These are phyloP conservation scores for Lanmaoa pseudosensibilis DNA, from an alignment of 768 basidiomycete species.

Conservation along the genomic window DNA sequence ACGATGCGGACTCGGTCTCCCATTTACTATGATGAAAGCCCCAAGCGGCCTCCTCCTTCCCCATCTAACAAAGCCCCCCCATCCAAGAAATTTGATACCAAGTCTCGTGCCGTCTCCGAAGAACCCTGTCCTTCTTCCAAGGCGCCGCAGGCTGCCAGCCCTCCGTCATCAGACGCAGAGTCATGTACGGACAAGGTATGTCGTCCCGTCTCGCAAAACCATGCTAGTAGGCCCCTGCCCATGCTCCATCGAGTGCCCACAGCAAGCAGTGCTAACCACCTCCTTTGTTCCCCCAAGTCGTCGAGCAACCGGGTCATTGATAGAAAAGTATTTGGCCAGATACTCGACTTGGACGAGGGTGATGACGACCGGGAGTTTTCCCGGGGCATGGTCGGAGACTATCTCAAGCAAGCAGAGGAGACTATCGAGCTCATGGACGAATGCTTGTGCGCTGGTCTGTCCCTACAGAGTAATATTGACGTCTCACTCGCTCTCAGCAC, in stretches of 20 bases:
- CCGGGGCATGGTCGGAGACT: conserved; percentile 72
- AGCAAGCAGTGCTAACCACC: conserved; percentile 9
- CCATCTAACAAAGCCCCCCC: conserved; percentile 34
- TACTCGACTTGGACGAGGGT: conserved; percentile 92
- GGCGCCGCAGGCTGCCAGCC: neutral
- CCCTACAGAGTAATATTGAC: conserved; percentile 11
- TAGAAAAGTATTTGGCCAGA: conserved; percentile 78
- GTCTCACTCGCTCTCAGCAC: conserved; percentile 39
- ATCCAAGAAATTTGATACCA: conserved; percentile 32
- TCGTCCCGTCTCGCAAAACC: neutral
- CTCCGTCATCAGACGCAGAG: conserved; percentile 16
- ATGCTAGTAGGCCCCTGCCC: neutral
- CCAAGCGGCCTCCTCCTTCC: conserved; percentile 33
- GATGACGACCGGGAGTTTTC: conserved; percentile 77
- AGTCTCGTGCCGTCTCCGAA: conserved; percentile 33
- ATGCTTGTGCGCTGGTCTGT: conserved; percentile 61
- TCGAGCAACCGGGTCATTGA: conserved; percentile 49
- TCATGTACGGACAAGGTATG: conserved; percentile 33
- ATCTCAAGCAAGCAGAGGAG: conserved; percentile 72
- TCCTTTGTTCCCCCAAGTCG: conserved; percentile 5
- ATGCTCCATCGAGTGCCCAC: neutral
- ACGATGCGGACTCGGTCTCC: conserved; percentile 33
- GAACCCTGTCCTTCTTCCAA: conserved; percentile 19
- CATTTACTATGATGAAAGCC: conserved; percentile 28
- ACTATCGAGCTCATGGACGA: conserved; percentile 81